A percentile compares a stretch with the other conserved stretches of the same genome.
Evolutionary conservation across 1,284 basidiomycete genomes (phyloP).

Genomic region (Neonothopanus nambi): DNA sequence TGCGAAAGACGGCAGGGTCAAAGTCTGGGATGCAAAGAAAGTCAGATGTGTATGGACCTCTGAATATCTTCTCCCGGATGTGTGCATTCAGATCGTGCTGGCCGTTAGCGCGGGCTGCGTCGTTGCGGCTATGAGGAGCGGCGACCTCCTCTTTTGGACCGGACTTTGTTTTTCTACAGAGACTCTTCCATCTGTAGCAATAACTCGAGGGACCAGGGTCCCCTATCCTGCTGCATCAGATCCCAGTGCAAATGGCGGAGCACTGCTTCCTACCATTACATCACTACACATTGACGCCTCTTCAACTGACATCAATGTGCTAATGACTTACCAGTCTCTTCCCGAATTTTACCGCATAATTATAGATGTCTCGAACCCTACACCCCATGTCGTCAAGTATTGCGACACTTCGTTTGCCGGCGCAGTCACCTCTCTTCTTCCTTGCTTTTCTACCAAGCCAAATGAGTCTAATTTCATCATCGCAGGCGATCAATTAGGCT

Average conservation of each 20-base stretch:
- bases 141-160: slow-evolving; percentile 56
- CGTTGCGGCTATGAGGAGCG: slow-evolving; percentile 51
- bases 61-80: slow-evolving; percentile 42
- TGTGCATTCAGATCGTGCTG: slow-evolving; percentile 50
- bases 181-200: neutral
- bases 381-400: slow-evolving; percentile 31
- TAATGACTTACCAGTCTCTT: slow-evolving; percentile 12
- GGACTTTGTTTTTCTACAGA: slow-evolving; percentile 30
- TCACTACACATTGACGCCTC: slow-evolving; percentile 26
- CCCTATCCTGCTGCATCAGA: slow-evolving; percentile 21
- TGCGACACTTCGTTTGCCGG: slow-evolving; percentile 51
- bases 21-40: slow-evolving; percentile 66
- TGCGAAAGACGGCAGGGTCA: slow-evolving; percentile 64
- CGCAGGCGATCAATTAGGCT: slow-evolving; percentile 59
- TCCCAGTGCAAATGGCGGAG: neutral
- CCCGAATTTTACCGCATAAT: slow-evolving; percentile 7
- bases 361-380: slow-evolving; percentile 24
- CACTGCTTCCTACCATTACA: neutral
- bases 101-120: slow-evolving; percentile 38
- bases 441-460: slow-evolving; percentile 39
- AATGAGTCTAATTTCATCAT: slow-evolving; percentile 51
- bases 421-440: slow-evolving; percentile 44
- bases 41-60: slow-evolving; percentile 64
- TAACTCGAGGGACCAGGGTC: slow-evolving; percentile 27
- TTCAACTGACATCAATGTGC: neutral